Evolutionary conservation across 192 early-diverging fungal species (phyloP).

Genomic region (Backusella macrospora): DNA sequence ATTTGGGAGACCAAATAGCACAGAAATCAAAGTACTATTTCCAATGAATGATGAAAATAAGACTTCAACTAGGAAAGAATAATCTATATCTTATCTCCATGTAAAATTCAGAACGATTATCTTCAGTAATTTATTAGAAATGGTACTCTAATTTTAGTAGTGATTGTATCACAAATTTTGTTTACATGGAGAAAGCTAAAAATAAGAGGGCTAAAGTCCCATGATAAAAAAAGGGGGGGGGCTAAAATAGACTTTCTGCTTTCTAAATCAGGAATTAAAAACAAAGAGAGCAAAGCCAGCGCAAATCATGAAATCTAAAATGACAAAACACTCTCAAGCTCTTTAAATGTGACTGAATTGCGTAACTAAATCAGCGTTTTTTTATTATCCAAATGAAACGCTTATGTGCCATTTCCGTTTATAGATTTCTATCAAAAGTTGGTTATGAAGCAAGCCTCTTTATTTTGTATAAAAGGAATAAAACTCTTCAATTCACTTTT

Average conservation of each 20-base stretch:
- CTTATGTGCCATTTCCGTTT: neutral
- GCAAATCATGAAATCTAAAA: neutral
- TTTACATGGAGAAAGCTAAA: neutral
- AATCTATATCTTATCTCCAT: too few species aligned
- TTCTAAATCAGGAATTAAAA: slow-evolving; percentile 1
- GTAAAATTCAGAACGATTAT: too few species aligned
- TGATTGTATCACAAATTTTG: neutral
- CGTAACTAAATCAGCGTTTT: too few species aligned
- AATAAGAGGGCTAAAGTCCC: neutral
- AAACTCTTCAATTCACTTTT: neutral
- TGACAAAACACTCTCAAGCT: neutral
- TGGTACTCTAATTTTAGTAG: neutral
- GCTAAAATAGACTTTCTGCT: neutral
- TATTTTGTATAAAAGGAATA: slow-evolving; percentile 10
- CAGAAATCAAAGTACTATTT: too few species aligned
- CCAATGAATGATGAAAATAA: too few species aligned
- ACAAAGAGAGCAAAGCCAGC: neutral
- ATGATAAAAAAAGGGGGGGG: neutral
- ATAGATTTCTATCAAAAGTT: neutral
- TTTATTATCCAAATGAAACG: too few species aligned
- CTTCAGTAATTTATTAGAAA: neutral
- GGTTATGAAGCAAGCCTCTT: neutral
- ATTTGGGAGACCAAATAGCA: too few species aligned
- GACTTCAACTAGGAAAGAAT: too few species aligned
- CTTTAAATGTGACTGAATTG: neutral